phyloP scores from a whole-genome alignment of 768 basidiomycete species.

The Lactarius akahatsu region DNA sequence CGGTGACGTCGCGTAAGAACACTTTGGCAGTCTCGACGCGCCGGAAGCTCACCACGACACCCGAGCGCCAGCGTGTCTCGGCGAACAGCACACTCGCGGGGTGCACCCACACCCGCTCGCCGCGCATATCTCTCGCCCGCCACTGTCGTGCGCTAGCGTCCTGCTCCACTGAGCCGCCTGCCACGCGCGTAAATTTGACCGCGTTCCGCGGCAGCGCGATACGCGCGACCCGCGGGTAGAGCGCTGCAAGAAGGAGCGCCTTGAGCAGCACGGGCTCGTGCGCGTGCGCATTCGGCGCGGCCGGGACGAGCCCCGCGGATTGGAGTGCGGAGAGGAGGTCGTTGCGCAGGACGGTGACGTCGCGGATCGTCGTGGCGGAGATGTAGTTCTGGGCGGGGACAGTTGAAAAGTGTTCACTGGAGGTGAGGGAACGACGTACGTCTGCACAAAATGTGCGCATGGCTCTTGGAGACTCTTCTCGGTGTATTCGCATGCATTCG shows the following conservation, averaged over 20 bases:
- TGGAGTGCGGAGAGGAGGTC: slow-evolving; percentile 74
- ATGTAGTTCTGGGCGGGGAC: slow-evolving; percentile 69
- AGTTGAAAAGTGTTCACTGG: not conserved
- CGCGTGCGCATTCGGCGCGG: slow-evolving; percentile 60
- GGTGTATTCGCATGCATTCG: slow-evolving; percentile 52
- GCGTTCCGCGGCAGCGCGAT: slow-evolving; percentile 71
- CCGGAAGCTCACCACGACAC: slow-evolving; percentile 81
- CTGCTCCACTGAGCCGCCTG: slow-evolving; percentile 79
- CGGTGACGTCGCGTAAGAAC: slow-evolving; percentile 83
- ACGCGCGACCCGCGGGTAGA: slow-evolving; percentile 82
- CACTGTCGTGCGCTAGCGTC: slow-evolving; percentile 84
- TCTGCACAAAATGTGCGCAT: slow-evolving; percentile 70
- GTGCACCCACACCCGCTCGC: slow-evolving; percentile 73
- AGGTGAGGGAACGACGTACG: slow-evolving; percentile 37
- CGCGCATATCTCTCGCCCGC: slow-evolving; percentile 70
- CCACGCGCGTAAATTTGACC: slow-evolving; percentile 82
- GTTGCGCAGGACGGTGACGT: slow-evolving; percentile 71
- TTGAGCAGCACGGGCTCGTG: slow-evolving; percentile 75
- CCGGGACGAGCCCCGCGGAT: slow-evolving; percentile 67
- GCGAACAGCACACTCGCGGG: slow-evolving; percentile 79
- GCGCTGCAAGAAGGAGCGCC: slow-evolving; percentile 77
- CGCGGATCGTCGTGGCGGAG: slow-evolving; percentile 66
- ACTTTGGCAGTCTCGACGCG: slow-evolving; percentile 81
- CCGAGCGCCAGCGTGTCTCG: slow-evolving; percentile 68
- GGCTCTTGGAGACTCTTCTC: slow-evolving; percentile 46